Evolutionary conservation across 768 basidiomycete genomes (phyloP).

Genomic region (Tricholoma terreum): DNA sequence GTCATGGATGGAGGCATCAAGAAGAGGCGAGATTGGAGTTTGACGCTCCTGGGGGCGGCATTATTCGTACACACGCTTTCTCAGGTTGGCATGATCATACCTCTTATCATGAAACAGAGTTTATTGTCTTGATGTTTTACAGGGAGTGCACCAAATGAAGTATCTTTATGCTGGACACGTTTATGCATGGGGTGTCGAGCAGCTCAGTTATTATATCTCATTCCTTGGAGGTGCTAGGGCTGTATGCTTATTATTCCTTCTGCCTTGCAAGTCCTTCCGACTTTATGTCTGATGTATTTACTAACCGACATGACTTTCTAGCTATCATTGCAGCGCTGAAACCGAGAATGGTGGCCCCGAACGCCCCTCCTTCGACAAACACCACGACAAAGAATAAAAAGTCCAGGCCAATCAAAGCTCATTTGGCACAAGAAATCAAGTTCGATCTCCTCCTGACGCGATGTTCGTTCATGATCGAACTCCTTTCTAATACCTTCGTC

Average conservation of each 20-base stretch:
- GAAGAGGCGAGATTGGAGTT: constrained; percentile 71
- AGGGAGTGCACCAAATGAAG: constrained; percentile 80
- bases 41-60: constrained; percentile 65
- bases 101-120: not conserved
- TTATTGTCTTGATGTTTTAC: constrained; percentile 1
- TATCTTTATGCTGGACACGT: constrained; percentile 76
- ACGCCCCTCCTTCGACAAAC: not conserved
- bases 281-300: not conserved
- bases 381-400: constrained; percentile 26
- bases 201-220: constrained; percentile 76
- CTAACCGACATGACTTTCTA: constrained; percentile 21
- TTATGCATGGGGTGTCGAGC: constrained; percentile 69
- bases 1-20: constrained; percentile 40
- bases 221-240: constrained; percentile 62
- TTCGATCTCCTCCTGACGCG: constrained; percentile 68
- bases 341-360: constrained; percentile 24
- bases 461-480: constrained; percentile 62
- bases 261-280: constrained; percentile 32
- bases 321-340: constrained; percentile 66
- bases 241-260: constrained; percentile 50
- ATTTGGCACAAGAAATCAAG: constrained; percentile 59
- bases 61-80: constrained; percentile 64
- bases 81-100: constrained; percentile 43
- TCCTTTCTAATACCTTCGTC: constrained; percentile 60
- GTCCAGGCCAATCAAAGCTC: constrained; percentile 46